Evolutionary conservation across 768 basidiomycete genomes (phyloP).

Genomic region (Tylopilus subfusipes): DNA sequence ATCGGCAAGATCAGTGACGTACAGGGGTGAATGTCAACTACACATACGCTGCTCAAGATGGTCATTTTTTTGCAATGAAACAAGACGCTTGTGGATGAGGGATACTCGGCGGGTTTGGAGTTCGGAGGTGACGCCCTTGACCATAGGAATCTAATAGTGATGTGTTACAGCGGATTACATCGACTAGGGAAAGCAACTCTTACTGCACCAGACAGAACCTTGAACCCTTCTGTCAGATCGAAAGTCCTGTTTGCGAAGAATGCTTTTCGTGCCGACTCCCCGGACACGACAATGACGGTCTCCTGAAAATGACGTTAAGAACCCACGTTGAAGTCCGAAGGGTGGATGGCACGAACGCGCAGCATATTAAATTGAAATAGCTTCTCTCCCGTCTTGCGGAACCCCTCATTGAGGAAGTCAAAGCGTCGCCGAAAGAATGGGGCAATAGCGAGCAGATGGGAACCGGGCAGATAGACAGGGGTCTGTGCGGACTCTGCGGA

Average conservation of each 20-base stretch:
- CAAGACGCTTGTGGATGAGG: slow-evolving; percentile 69
- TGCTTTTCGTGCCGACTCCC: slow-evolving; percentile 61
- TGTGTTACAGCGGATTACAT: slow-evolving; percentile 15
- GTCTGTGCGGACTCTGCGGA: slow-evolving; percentile 29
- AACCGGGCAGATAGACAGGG: slow-evolving; percentile 56
- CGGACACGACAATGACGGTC: slow-evolving; percentile 72
- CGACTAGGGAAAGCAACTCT: slow-evolving; percentile 28
- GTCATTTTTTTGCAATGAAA: slow-evolving; percentile 58
- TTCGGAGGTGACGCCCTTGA: slow-evolving; percentile 71
- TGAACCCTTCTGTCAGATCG: slow-evolving; percentile 77
- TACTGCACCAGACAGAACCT: slow-evolving; percentile 74
- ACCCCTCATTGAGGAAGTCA: slow-evolving; percentile 72
- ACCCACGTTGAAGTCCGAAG: slow-evolving; percentile 11
- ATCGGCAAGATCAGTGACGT: slow-evolving; percentile 10
- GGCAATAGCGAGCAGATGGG: slow-evolving; percentile 52
- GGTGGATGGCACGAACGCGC: slow-evolving; percentile 43
- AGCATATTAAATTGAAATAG: slow-evolving; percentile 70
- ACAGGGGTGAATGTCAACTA: not conserved
- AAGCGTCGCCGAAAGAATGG: slow-evolving; percentile 69
- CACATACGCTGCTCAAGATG: slow-evolving; percentile 56
- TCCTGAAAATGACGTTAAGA: slow-evolving; percentile 43
- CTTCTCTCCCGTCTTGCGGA: slow-evolving; percentile 60
- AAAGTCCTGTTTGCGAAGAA: slow-evolving; percentile 70
- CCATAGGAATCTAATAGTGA: slow-evolving; percentile 61
- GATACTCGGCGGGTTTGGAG: slow-evolving; percentile 58